A percentile compares a stretch with the other conserved stretches of the same genome.
Evolutionary conservation across 108 stramenopile genomes (phyloP).

Genomic region (Cyclotella choctawhatcheeana): DNA sequence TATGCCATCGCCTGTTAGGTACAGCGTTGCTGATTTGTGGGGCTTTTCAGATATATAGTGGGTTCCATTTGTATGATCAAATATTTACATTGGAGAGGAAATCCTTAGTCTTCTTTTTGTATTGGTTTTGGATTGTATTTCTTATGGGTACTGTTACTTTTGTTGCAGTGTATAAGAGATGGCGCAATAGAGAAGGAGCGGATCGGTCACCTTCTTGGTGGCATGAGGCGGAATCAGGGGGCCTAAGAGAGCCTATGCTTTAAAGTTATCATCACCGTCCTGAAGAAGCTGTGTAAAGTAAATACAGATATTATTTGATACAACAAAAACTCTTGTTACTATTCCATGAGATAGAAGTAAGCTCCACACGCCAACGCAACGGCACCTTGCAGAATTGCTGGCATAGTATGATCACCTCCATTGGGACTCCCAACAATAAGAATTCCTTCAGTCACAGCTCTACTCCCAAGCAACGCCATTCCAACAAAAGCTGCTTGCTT

Average conservation of each 20-base stretch:
- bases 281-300: background rate
- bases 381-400: constrained; percentile 32
- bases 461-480: constrained; percentile 41
- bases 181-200: background rate
- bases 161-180: background rate
- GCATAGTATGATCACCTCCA: constrained; percentile 41
- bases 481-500: constrained; percentile 48
- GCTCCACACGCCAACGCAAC: constrained; percentile 44
- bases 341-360: constrained; percentile 46
- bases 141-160: background rate
- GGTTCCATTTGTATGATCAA: background rate
- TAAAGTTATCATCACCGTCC: background rate
- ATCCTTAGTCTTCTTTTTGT: background rate
- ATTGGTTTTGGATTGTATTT: too few relatives aligned
- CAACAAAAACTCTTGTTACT: too few relatives aligned
- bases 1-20: background rate
- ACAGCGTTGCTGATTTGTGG: background rate
- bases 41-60: background rate
- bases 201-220: constrained; percentile 1
- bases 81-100: background rate
- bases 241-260: background rate
- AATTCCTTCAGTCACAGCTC: constrained; percentile 46
- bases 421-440: constrained; percentile 32
- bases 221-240: background rate
- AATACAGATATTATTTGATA: background rate